Evolutionary conservation across 75 land plant genomes (phyloP).

Genomic region (Sequoiadendron giganteum): DNA sequence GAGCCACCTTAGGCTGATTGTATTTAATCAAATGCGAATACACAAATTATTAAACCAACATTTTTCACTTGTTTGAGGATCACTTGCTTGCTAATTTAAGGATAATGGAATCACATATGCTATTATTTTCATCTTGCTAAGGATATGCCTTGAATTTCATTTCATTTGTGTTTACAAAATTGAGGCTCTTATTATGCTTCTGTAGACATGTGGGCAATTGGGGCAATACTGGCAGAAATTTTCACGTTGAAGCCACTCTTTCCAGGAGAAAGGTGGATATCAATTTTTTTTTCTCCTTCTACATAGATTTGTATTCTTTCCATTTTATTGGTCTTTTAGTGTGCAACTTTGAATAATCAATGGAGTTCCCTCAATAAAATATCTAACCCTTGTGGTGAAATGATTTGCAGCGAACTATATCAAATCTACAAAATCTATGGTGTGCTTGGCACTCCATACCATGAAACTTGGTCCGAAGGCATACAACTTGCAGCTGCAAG

Average conservation of each 20-base stretch:
- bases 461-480: slow-evolving; percentile 60
- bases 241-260: slow-evolving; percentile 77
- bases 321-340: not conserved
- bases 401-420: slow-evolving; percentile 66
- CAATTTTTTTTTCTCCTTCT: not conserved
- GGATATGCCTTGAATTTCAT: not conserved
- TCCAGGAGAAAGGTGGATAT: slow-evolving; percentile 73
- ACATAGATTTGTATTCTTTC: not conserved
- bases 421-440: slow-evolving; percentile 77
- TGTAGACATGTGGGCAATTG: slow-evolving; percentile 95
- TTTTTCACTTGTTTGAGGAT: not conserved
- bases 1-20: not conserved
- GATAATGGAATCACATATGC: not conserved
- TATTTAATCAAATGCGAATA: not conserved
- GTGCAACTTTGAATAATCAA: not conserved
- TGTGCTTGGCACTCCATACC: slow-evolving; percentile 77
- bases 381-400: not conserved
- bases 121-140: not conserved
- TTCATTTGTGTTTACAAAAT: not conserved
- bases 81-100: not conserved
- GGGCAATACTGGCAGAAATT: slow-evolving; percentile 87
- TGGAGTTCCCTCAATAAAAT: not conserved
- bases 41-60: not conserved
- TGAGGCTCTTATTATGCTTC: not conserved
- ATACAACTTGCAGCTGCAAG: slow-evolving; percentile 43